These are phyloP conservation scores for Wickerhamomyces subpelliculosus DNA, from an alignment of 805 yeast genomes.

Conservation along the genomic window DNA sequence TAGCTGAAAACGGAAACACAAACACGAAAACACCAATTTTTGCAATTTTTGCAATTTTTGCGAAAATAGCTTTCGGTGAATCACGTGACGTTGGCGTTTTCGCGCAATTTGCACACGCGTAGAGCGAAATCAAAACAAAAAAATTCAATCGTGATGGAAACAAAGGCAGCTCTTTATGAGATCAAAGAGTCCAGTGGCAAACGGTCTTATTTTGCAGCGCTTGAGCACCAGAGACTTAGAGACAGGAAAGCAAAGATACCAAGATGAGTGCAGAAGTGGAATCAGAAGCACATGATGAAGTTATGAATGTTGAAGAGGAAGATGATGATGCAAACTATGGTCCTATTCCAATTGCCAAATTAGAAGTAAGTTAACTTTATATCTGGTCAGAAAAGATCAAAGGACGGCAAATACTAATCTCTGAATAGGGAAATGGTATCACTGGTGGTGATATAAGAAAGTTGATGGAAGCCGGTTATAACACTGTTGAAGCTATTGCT, in stretches of 20 bases:
- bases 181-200: too few species aligned
- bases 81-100: constrained; percentile 9
- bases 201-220: too few species aligned
- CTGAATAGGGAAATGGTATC: constrained; percentile 73
- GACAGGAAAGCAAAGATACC: background rate
- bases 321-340: constrained; percentile 52
- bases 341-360: constrained; percentile 45
- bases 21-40: background rate
- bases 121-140: background rate
- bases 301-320: constrained; percentile 16
- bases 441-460: constrained; percentile 71
- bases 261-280: constrained; percentile 8
- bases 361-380: constrained; percentile 27
- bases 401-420: constrained; percentile 2
- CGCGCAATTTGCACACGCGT: constrained; percentile 4
- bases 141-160: background rate
- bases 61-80: background rate
- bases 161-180: background rate
- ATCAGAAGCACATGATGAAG: constrained; percentile 5
- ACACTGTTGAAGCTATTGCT: constrained; percentile 90
- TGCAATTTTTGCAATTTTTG: too few species aligned
- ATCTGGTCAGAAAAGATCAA: background rate
- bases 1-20: background rate
- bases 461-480: constrained; percentile 73
- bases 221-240: background rate